Conservation (phyloP, 2,329 filamentous ascomycete genomes). For the Thielaviopsis musarum region DNA sequence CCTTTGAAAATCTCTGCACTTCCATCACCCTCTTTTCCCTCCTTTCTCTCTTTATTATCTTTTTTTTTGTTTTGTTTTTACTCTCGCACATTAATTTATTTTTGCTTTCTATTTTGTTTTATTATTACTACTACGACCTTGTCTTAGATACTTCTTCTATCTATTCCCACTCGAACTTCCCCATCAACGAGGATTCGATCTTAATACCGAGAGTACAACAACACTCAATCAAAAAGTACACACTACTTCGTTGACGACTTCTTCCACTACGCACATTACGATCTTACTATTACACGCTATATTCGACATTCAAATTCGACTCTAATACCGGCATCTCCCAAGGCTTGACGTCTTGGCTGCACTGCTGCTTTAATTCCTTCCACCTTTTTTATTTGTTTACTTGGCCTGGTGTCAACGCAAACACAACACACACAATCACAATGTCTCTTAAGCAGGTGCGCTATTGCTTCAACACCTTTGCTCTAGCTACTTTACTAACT, state of each 20-base stretch:
- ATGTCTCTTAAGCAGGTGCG: slow-evolving; percentile 47
- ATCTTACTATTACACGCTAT: background rate
- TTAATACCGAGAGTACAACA: background rate
- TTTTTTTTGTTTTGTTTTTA: background rate
- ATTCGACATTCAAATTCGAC: background rate
- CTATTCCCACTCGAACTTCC: too few species aligned
- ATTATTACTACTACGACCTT: slow-evolving; percentile 8
- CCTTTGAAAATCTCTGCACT: background rate
- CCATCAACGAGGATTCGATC: background rate
- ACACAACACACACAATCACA: slow-evolving; percentile 16
- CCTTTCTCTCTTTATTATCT: background rate
- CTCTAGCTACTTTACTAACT: background rate
- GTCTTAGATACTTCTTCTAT: background rate
- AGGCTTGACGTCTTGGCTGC: slow-evolving; percentile 7
- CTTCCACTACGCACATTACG: background rate
- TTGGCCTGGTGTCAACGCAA: slow-evolving; percentile 8
- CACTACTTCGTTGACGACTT: background rate
- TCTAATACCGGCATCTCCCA: background rate
- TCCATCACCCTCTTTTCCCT: background rate
- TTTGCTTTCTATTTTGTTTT: background rate
- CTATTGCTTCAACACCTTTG: slow-evolving; percentile 2
- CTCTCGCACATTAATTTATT: background rate
- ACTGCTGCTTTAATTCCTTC: background rate
- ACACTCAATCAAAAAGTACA: too few species aligned
- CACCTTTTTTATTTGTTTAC: background rate